Percentiles rank a stretch among this genome's conserved stretches.
These are phyloP conservation scores for Hymenotorrendiella dingleyae DNA, from an alignment of 2,329 filamentous ascomycete species.

Conservation along the genomic window DNA sequence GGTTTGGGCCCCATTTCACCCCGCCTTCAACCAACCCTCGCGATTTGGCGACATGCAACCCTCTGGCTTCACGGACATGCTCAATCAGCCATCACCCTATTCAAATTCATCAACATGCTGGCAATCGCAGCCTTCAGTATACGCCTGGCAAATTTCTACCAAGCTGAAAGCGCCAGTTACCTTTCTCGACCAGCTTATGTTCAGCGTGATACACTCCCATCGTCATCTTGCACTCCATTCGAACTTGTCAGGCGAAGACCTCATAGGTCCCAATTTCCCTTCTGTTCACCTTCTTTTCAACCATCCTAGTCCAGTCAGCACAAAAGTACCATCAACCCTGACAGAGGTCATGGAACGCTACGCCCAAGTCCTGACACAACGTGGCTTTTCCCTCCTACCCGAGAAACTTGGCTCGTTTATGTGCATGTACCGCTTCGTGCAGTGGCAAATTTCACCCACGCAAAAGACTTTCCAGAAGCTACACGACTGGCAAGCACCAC, in stretches of 20 bases:
- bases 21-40: slow-evolving; percentile 23
- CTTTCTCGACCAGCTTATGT: slow-evolving; percentile 26
- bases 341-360: slow-evolving; percentile 27
- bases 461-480: slow-evolving; percentile 20
- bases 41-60: slow-evolving; percentile 21
- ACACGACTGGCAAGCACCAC: slow-evolving; percentile 26
- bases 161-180: slow-evolving; percentile 27
- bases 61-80: slow-evolving; percentile 21
- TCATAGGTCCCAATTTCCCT: slow-evolving; percentile 21
- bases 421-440: slow-evolving; percentile 29
- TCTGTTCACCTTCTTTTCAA: slow-evolving; percentile 26
- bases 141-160: slow-evolving; percentile 28
- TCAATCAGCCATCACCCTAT: slow-evolving; percentile 15
- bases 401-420: slow-evolving; percentile 29
- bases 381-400: slow-evolving; percentile 25
- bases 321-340: slow-evolving; percentile 18
- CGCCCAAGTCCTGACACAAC: slow-evolving; percentile 19
- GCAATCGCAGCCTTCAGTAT: slow-evolving; percentile 28
- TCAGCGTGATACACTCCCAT: slow-evolving; percentile 25
- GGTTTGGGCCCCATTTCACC: slow-evolving; percentile 26
- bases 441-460: slow-evolving; percentile 27
- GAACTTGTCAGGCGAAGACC: slow-evolving; percentile 15
- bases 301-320: slow-evolving; percentile 11
- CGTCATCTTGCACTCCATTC: slow-evolving; percentile 20
- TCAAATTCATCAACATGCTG: slow-evolving; percentile 18